Evolutionary conservation across 768 basidiomycete species (phyloP), one percentile per base, ranked within the genome.

Genomic region (Leccinum subgranulosum): DNA sequence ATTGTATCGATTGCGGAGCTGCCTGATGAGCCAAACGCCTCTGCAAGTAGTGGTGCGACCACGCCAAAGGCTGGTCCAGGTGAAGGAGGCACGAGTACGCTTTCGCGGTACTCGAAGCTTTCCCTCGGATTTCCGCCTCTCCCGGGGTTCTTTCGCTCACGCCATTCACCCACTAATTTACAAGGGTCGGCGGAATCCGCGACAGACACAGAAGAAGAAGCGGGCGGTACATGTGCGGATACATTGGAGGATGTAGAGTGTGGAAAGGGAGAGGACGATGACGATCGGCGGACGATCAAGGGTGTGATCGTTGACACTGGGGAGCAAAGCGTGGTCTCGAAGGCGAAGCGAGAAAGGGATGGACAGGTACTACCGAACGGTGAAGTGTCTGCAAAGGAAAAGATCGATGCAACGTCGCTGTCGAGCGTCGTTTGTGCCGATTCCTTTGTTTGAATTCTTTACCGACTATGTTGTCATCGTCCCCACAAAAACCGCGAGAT

Each of bases 101-200:
- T 61, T 21, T 68, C 69, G 43, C 70, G 69, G 45, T 73, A 74
- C 84, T 85, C 74, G 50, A 72, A 73, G 51, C 61, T 72, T 48
- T 69, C 73, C 51, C 80, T 85, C 63, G 83, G 78, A 61, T 79
- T 88, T 60, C 79, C 82, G 49, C 83, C 86, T 6, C 78, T 89
- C 39, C 77, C 86, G 47, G 85, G 81, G 28, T 83, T 88, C 68
- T 75, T 85, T 54, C 82, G 87, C 36, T 75, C 79, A 21, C 82
- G 86, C 50, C 81, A 87, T 67, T 80, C 84, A 29, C 81, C 84
- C 19, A 76, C 67, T 51, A 56, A 63, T 52, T 66, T 67, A 21
- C 68, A 62, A 21, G 53, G 67, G 28, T 64, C 67, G 39, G 60
- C 59, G 36, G 73, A 65, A 61, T 36, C 34, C 31, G 53, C 50